Evolutionary conservation across 2,329 filamentous ascomycete genomes (phyloP).

Genomic region (Ilyonectria sp.): DNA sequence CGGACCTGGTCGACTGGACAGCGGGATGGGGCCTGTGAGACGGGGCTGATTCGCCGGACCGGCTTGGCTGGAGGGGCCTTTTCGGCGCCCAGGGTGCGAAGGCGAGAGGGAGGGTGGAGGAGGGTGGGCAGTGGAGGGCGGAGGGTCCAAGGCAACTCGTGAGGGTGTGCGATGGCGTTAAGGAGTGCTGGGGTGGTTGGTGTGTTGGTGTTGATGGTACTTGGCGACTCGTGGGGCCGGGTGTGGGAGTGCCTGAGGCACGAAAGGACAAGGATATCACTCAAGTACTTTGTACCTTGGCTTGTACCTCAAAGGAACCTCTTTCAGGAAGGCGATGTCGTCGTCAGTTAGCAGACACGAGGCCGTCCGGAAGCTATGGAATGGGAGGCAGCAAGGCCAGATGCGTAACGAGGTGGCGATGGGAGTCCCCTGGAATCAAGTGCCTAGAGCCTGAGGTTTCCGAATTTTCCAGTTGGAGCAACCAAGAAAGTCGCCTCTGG

Average conservation of each 20-base stretch:
- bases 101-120: slow-evolving; percentile 27
- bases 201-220: slow-evolving; percentile 30
- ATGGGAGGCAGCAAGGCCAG: slow-evolving; percentile 14
- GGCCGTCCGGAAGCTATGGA: slow-evolving; percentile 26
- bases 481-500: slow-evolving; percentile 39
- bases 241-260: slow-evolving; percentile 22
- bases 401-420: slow-evolving; percentile 24
- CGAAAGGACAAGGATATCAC: slow-evolving; percentile 9
- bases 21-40: slow-evolving; percentile 35
- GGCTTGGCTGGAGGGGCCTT: slow-evolving; percentile 17
- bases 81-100: slow-evolving; percentile 3
- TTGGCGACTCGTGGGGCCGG: slow-evolving; percentile 9
- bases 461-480: slow-evolving; percentile 20
- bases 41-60: slow-evolving; percentile 30
- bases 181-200: slow-evolving; percentile 38
- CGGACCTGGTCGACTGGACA: slow-evolving; percentile 41
- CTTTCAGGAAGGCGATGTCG: slow-evolving; percentile 4
- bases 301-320: slow-evolving; percentile 27
- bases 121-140: slow-evolving; percentile 22
- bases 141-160: slow-evolving; percentile 41
- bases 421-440: slow-evolving; percentile 20
- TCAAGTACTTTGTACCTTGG: slow-evolving; percentile 11
- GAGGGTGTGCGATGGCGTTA: slow-evolving; percentile 37
- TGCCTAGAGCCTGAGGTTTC: slow-evolving; percentile 15
- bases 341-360: slow-evolving; percentile 16